A percentile compares a stretch with the other conserved stretches of the same genome.
Conservation (phyloP, 495 filamentous ascomycete species). For the Acidiella bohemica region DNA sequence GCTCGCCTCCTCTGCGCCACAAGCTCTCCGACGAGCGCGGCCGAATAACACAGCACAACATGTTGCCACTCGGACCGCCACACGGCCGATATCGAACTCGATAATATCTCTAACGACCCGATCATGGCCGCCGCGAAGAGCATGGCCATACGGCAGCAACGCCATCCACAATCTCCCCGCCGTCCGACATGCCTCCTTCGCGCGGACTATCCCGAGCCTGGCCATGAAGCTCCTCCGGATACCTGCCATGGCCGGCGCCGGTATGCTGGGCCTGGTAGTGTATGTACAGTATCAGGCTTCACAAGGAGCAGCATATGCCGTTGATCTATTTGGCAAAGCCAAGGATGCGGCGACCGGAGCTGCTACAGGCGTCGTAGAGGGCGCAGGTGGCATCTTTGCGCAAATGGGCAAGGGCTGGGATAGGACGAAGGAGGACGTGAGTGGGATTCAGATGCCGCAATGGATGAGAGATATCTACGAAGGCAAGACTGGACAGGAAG, state of each 20-base stretch:
- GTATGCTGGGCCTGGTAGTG: slow-evolving; percentile 69
- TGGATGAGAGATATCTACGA: slow-evolving; percentile 72
- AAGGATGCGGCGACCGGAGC: slow-evolving; percentile 53
- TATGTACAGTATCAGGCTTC: slow-evolving; percentile 91
- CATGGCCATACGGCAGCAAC: slow-evolving; percentile 63
- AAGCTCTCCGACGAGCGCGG: neutral
- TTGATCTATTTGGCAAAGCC: slow-evolving; percentile 60
- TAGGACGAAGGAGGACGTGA: slow-evolving; percentile 55
- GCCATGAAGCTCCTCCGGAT: slow-evolving; percentile 74
- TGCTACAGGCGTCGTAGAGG: slow-evolving; percentile 51
- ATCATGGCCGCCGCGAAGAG: slow-evolving; percentile 31
- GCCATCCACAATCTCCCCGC: slow-evolving; percentile 74
- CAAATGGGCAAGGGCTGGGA: slow-evolving; percentile 72
- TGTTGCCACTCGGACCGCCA: no score
- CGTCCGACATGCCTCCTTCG: slow-evolving; percentile 76
- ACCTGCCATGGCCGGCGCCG: slow-evolving; percentile 82
- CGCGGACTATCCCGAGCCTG: slow-evolving; percentile 71
- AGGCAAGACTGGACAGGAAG: slow-evolving; percentile 32
- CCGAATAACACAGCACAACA: no score
- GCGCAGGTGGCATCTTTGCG: slow-evolving; percentile 57
- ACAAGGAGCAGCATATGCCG: slow-evolving; percentile 84
- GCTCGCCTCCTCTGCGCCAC: slow-evolving; percentile 8
- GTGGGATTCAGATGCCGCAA: slow-evolving; percentile 42
- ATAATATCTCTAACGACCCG: slow-evolving; percentile 2
- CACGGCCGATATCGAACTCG: slow-evolving; percentile 3